phyloP scores from a whole-genome alignment of 805 yeast genomes.

The Saturnispora diversa region DNA sequence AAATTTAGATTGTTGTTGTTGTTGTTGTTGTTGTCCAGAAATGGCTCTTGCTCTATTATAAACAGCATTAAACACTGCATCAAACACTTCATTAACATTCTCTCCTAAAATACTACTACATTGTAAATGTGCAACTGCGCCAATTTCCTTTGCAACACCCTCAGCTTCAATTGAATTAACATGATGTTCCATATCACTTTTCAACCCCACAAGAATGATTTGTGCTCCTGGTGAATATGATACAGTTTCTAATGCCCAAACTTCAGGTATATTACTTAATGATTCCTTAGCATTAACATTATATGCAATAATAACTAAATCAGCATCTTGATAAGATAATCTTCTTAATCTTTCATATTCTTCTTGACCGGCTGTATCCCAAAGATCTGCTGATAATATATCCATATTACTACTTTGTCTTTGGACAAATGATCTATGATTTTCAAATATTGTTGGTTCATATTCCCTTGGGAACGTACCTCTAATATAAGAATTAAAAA shows the following conservation, averaged over 20 bases:
- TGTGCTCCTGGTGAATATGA: slow-evolving; percentile 81
- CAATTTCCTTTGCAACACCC: slow-evolving; percentile 36
- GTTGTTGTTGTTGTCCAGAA: slow-evolving; percentile 7
- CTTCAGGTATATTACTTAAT: slow-evolving; percentile 64
- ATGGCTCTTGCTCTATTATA: slow-evolving; percentile 17
- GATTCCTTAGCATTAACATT: slow-evolving; percentile 56
- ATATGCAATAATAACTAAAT: slow-evolving; percentile 68
- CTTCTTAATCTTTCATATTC: slow-evolving; percentile 88
- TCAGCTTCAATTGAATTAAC: slow-evolving; percentile 23
- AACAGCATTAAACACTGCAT: slow-evolving; percentile 35
- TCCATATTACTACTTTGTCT: slow-evolving; percentile 80
- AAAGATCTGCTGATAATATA: slow-evolving; percentile 74
- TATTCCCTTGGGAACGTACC: slow-evolving; percentile 95
- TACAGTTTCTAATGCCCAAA: slow-evolving; percentile 81
- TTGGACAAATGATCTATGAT: slow-evolving; percentile 83
- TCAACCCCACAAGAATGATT: slow-evolving; percentile 72
- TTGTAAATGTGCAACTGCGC: slow-evolving; percentile 65
- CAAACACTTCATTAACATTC: slow-evolving; percentile 62
- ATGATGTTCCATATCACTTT: slow-evolving; percentile 51
- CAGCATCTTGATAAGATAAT: slow-evolving; percentile 76
- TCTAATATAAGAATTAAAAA: slow-evolving; percentile 89
- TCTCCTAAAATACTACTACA: slow-evolving; percentile 70
- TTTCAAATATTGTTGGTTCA: slow-evolving; percentile 95
- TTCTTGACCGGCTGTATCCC: slow-evolving; percentile 96
- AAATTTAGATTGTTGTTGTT: slow-evolving; percentile 1